These are phyloP conservation scores for Xylaria sp. DNA, from an alignment of 2,329 filamentous ascomycete genomes.

Conservation along the genomic window DNA sequence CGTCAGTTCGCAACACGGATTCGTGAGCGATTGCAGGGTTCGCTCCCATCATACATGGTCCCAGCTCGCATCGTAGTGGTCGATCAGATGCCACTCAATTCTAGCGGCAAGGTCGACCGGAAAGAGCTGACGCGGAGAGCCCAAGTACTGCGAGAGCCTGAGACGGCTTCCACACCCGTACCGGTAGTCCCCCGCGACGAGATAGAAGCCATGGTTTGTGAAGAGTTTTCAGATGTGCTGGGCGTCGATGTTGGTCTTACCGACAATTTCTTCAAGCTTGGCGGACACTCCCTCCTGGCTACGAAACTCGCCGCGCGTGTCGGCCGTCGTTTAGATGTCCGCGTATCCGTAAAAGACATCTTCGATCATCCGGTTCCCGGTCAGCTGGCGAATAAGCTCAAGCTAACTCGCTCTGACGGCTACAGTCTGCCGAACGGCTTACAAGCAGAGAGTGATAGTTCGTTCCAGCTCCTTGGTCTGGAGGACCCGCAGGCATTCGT, in stretches of 20 bases:
- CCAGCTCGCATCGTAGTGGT: constrained; percentile 11
- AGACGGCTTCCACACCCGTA: constrained; percentile 1
- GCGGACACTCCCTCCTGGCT: constrained; percentile 22
- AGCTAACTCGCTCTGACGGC: not conserved
- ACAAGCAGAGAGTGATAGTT: not conserved
- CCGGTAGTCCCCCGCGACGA: not conserved
- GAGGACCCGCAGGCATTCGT: constrained; percentile 16
- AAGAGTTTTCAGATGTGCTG: constrained; percentile 14
- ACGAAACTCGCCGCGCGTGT: constrained; percentile 17
- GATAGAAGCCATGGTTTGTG: constrained; percentile 6
- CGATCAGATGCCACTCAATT: constrained; percentile 21
- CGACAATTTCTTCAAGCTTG: constrained; percentile 22
- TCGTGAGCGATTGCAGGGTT: constrained; percentile 9
- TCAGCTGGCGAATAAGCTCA: constrained; percentile 10
- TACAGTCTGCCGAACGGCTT: constrained; percentile 1
- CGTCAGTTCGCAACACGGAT: constrained; percentile 6
- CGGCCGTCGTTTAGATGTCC: constrained; percentile 11
- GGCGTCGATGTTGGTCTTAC: constrained; percentile 16
- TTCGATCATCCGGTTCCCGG: constrained; percentile 17
- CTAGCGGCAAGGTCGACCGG: constrained; percentile 22
- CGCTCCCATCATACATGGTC: constrained; percentile 20
- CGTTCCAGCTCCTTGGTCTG: constrained; percentile 14
- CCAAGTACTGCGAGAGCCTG: constrained; percentile 4
- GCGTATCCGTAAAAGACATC: constrained; percentile 16
- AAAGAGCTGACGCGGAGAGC: constrained; percentile 15